Evolutionary conservation across 176 grass and related monocot species (phyloP).

Genomic region (Triticum dicoccoides): DNA sequence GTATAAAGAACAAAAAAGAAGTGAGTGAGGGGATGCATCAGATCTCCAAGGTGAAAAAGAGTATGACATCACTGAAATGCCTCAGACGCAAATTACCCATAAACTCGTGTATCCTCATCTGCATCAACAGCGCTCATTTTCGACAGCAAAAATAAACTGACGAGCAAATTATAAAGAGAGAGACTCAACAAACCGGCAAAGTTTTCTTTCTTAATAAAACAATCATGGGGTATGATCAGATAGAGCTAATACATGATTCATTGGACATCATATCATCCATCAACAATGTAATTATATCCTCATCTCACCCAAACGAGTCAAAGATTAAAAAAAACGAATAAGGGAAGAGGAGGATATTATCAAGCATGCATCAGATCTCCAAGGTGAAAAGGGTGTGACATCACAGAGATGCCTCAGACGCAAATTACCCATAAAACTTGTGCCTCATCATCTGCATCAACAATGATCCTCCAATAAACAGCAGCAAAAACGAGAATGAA

Average conservation of each 20-base stretch:
- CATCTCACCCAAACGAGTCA: neutral
- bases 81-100: no score
- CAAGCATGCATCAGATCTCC: neutral
- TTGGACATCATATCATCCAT: neutral
- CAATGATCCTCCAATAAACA: neutral
- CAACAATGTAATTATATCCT: neutral
- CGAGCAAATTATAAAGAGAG: neutral
- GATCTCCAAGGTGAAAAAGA: no score
- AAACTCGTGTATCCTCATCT: neutral
- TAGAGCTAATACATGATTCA: neutral
- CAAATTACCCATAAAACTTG: conserved; percentile 52
- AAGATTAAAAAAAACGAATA: neutral
- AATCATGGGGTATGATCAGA: neutral
- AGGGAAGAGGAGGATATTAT: neutral
- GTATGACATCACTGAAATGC: no score
- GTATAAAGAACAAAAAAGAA: neutral
- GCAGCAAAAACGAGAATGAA: no score
- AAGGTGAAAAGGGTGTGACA: conserved; percentile 54
- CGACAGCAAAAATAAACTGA: neutral
- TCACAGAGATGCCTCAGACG: conserved; percentile 46
- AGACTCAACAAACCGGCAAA: neutral
- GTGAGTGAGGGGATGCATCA: neutral
- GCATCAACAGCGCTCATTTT: neutral
- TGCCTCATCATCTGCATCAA: conserved; percentile 37
- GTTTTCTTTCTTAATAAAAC: neutral